phyloP scores from a whole-genome alignment of 768 basidiomycete genomes.

The Kwoniella dendrophila region DNA sequence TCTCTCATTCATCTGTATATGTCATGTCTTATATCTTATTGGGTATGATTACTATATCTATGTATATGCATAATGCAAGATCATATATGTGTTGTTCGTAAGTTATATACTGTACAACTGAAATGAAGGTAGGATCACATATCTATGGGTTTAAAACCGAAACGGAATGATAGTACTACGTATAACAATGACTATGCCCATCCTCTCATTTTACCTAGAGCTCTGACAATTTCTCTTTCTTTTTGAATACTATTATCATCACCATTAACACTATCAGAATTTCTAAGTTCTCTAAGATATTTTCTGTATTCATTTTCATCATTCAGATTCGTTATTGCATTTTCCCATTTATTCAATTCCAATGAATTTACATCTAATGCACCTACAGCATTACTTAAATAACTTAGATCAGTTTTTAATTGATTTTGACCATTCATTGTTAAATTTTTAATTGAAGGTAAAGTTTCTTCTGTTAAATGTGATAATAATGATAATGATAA shows the following conservation, averaged over 20 bases:
- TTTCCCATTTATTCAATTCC: conserved; percentile 78
- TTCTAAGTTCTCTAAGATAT: conserved; percentile 24
- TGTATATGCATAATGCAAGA: not conserved
- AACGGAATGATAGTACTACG: too few species aligned
- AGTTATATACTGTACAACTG: too few species aligned
- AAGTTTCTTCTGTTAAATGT: conserved; percentile 68
- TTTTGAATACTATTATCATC: conserved; percentile 8
- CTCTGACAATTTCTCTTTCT: conserved; percentile 18
- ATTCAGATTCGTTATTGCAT: conserved; percentile 62
- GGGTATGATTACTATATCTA: not conserved
- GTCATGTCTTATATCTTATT: too few species aligned
- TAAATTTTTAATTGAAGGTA: conserved; percentile 71
- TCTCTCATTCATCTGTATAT: too few species aligned
- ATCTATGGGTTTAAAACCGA: too few species aligned
- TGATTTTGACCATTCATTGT: conserved; percentile 74
- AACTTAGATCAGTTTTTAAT: conserved; percentile 80
- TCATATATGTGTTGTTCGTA: too few species aligned
- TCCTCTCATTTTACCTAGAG: conserved; percentile 39
- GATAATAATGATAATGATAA: conserved; percentile 78
- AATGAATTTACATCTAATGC: conserved; percentile 86
- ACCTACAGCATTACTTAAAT: conserved; percentile 84
- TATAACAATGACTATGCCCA: conserved; percentile 11
- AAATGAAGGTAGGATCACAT: too few species aligned
- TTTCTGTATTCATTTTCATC: conserved; percentile 59
- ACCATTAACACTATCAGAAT: conserved; percentile 6